Conservation (phyloP, 352 stramenopile genomes). For the Hyaloperonospora arabidopsidis region DNA sequence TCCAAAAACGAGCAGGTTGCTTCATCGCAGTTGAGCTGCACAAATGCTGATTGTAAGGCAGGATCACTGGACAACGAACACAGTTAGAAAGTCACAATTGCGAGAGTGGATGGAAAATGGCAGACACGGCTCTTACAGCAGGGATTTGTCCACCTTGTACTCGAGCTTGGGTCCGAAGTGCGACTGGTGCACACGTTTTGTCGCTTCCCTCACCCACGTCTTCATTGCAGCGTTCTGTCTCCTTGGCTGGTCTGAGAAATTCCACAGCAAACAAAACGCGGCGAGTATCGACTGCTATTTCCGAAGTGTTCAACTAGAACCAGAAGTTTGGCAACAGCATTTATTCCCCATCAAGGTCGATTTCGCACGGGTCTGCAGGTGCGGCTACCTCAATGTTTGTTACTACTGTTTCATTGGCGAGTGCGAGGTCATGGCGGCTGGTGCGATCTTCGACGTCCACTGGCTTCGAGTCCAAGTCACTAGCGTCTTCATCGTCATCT, state of each 20-base stretch:
- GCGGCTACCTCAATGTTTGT: not conserved
- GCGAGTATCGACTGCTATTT: too few relatives aligned
- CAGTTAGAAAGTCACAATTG: not conserved
- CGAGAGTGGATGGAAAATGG: not conserved
- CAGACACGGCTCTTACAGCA: conserved; percentile 32
- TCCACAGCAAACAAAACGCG: not conserved
- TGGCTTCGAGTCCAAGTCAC: conserved; percentile 10
- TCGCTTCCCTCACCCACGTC: conserved; percentile 60
- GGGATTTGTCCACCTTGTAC: conserved; percentile 46
- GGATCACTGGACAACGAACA: conserved; percentile 35
- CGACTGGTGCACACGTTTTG: conserved; percentile 43
- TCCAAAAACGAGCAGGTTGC: conserved; percentile 69
- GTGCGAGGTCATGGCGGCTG: conserved; percentile 3
- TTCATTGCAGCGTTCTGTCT: conserved; percentile 38
- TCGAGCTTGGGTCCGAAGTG: conserved; percentile 44
- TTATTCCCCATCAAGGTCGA: conserved; percentile 30
- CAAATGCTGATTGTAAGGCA: conserved; percentile 49
- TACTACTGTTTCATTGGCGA: conserved; percentile 4
- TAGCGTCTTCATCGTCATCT: conserved; percentile 36
- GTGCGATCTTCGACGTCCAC: conserved; percentile 14
- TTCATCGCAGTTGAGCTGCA: conserved; percentile 66
- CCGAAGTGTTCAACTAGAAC: too few relatives aligned
- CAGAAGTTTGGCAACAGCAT: too few relatives aligned
- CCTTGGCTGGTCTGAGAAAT: not conserved
- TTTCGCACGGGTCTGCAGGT: conserved; percentile 28